These are phyloP conservation scores for Melampsora larici-populina DNA, from an alignment of 1,284 basidiomycete species.

Conservation along the genomic window DNA sequence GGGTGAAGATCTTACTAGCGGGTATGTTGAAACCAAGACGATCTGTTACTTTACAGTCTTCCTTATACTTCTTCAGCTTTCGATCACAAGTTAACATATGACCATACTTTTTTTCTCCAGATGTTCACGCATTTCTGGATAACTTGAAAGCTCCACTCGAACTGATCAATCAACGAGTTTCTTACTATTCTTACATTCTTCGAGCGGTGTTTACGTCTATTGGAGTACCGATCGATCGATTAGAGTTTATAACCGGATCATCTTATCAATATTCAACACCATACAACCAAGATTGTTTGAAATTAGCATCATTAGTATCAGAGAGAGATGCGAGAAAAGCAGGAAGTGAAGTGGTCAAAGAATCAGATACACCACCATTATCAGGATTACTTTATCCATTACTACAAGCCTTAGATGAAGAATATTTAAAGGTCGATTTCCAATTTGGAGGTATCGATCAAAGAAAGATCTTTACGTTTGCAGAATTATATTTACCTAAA, in stretches of 20 bases:
- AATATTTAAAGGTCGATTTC: slow-evolving; percentile 93
- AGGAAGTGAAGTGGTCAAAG: slow-evolving; percentile 98
- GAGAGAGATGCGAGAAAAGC: slow-evolving; percentile 98
- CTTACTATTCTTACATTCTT: slow-evolving; percentile 84
- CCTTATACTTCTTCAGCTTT: background rate
- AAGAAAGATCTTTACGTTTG: slow-evolving; percentile 99
- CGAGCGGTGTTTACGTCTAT: slow-evolving; percentile 78
- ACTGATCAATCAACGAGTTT: slow-evolving; percentile 79
- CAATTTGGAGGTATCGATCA: slow-evolving; percentile 98
- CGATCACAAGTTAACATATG: too few species aligned
- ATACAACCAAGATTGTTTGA: slow-evolving; percentile 94
- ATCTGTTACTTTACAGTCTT: background rate
- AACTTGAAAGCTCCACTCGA: slow-evolving; percentile 97
- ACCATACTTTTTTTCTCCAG: slow-evolving; percentile 56
- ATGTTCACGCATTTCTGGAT: slow-evolving; percentile 95
- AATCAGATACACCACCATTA: slow-evolving; percentile 84
- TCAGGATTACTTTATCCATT: slow-evolving; percentile 93
- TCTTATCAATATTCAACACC: slow-evolving; percentile 86
- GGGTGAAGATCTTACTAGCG: slow-evolving; percentile 85
- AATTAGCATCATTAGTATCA: slow-evolving; percentile 78
- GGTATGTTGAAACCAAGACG: slow-evolving; percentile 58
- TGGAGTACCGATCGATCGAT: slow-evolving; percentile 80
- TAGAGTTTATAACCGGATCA: slow-evolving; percentile 82
- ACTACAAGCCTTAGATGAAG: slow-evolving; percentile 92
- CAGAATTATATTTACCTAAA: slow-evolving; percentile 87